These are phyloP conservation scores for Paraphaeosphaeria sporulosa DNA, from an alignment of 2,329 filamentous ascomycete species.

Conservation along the genomic window DNA sequence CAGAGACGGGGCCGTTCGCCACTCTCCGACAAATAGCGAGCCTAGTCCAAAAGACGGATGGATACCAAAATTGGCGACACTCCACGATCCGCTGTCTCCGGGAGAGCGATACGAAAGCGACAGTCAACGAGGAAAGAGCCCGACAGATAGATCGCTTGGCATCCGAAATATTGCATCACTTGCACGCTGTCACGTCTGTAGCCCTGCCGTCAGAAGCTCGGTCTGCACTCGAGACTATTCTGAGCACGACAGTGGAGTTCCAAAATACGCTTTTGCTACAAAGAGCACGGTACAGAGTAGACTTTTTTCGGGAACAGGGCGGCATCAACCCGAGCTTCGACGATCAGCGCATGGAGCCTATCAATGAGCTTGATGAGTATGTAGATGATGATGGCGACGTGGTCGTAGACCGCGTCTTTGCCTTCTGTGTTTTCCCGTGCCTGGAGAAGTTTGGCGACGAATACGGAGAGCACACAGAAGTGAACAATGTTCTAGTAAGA, in stretches of 20 bases:
- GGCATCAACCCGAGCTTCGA: constrained; percentile 26
- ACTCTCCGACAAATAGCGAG: constrained; percentile 27
- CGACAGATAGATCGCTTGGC: constrained; percentile 27
- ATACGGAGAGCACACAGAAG: constrained; percentile 32
- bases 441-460: constrained; percentile 42
- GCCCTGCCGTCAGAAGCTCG: constrained; percentile 27
- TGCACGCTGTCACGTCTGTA: constrained; percentile 34
- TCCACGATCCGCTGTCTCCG: constrained; percentile 38
- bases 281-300: constrained; percentile 38
- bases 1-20: constrained; percentile 28
- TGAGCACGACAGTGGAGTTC: constrained; percentile 34
- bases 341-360: constrained; percentile 37
- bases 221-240: constrained; percentile 28
- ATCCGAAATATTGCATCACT: constrained; percentile 27
- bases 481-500: constrained; percentile 39
- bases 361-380: constrained; percentile 34
- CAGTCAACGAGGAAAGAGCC: constrained; percentile 22
- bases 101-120: constrained; percentile 19
- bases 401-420: constrained; percentile 24
- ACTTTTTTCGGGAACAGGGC: constrained; percentile 30
- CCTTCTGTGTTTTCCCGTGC: constrained; percentile 45
- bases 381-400: constrained; percentile 34
- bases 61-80: constrained; percentile 39
- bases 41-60: constrained; percentile 27
- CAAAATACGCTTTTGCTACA: constrained; percentile 40